These are phyloP conservation scores for Pyrenophora seminiperda DNA, from an alignment of 2,329 filamentous ascomycete species.

Conservation along the genomic window DNA sequence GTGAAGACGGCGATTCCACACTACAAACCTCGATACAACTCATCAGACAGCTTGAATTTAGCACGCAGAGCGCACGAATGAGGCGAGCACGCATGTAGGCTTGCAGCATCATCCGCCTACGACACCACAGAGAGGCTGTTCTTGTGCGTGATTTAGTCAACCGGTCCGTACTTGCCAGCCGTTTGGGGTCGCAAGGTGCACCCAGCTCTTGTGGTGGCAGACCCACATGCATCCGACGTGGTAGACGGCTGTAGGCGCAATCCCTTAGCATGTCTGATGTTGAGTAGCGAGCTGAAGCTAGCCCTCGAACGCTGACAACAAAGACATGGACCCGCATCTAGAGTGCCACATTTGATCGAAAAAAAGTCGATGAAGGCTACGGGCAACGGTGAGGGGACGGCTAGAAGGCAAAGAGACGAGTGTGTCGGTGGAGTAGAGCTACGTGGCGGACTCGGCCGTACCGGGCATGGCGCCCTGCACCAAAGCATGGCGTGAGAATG, in stretches of 20 bases:
- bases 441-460: conserved; percentile 15
- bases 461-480: conserved; percentile 11
- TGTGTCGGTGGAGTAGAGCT: conserved; percentile 14
- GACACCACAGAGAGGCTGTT: conserved; percentile 5
- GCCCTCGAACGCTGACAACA: conserved; percentile 9
- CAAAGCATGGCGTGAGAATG: conserved; percentile 7
- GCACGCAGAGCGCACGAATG: conserved; percentile 10
- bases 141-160: conserved; percentile 8
- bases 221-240: conserved; percentile 15
- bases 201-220: conserved; percentile 14
- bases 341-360: neutral
- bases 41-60: conserved; percentile 7
- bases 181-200: conserved; percentile 8
- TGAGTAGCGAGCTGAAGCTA: conserved; percentile 7
- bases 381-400: conserved; percentile 1
- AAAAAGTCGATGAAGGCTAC: conserved; percentile 11
- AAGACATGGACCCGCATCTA: conserved; percentile 10
- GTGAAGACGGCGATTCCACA: conserved; percentile 10
- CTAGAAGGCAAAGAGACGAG: conserved; percentile 3
- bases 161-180: neutral
- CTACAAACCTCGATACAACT: conserved; percentile 13
- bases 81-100: conserved; percentile 15
- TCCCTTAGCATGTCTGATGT: conserved; percentile 7
- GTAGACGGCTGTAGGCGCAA: conserved; percentile 13
- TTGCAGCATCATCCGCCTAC: conserved; percentile 10